Conservation (phyloP, 2,329 filamentous ascomycete genomes). For the Xylaria sp. region DNA sequence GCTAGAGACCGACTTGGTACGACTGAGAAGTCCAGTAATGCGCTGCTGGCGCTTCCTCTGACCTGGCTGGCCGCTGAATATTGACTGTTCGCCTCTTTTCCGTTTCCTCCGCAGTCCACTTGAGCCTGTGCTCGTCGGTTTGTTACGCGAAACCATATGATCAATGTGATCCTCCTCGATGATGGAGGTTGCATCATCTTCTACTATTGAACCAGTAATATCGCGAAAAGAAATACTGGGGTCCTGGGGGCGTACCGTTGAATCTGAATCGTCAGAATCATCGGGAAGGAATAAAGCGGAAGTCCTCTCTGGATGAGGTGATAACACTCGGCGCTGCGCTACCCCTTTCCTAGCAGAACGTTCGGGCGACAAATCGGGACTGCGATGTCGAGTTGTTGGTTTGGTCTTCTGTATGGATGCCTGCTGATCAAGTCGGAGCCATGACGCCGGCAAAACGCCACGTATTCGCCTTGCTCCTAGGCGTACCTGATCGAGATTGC, state of each 20-base stretch:
- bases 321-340: constrained; percentile 57
- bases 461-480: constrained; percentile 59
- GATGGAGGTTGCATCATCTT: constrained; percentile 54
- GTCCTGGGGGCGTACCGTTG: constrained; percentile 42
- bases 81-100: constrained; percentile 50
- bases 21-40: constrained; percentile 46
- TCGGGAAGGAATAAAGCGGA: constrained; percentile 56
- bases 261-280: constrained; percentile 58
- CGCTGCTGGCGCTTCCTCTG: constrained; percentile 48
- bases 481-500: constrained; percentile 51
- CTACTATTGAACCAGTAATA: constrained; percentile 39
- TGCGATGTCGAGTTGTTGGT: constrained; percentile 46
- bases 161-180: constrained; percentile 66
- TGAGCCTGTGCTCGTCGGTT: constrained; percentile 52
- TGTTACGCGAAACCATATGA: constrained; percentile 59
- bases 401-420: constrained; percentile 50
- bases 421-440: constrained; percentile 69
- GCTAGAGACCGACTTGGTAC: constrained; percentile 36
- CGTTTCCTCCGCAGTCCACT: constrained; percentile 44
- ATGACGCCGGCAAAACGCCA: constrained; percentile 74
- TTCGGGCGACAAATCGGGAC: constrained; percentile 53
- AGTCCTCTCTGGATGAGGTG: constrained; percentile 46
- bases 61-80: constrained; percentile 46
- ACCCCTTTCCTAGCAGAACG: constrained; percentile 59
- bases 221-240: constrained; percentile 23